phyloP scores from a whole-genome alignment of 768 basidiomycete genomes.

The Suillus alpinus region DNA sequence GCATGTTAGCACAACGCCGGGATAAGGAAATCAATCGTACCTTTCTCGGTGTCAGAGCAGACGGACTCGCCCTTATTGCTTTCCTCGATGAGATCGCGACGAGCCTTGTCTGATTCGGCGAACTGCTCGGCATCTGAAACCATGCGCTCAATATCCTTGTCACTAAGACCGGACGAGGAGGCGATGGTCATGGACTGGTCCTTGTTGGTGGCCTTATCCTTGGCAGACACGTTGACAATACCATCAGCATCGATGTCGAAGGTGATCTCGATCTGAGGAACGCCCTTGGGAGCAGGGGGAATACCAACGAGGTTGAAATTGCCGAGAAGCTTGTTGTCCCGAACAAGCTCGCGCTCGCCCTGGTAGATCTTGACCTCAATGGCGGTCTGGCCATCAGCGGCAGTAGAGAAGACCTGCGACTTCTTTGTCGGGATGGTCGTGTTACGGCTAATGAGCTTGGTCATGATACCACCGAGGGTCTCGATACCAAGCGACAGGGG shows the following conservation, averaged over 20 bases:
- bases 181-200: slow-evolving; percentile 97
- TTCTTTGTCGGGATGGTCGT: slow-evolving; percentile 99
- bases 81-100: slow-evolving; percentile 88
- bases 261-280: slow-evolving; percentile 81
- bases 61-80: slow-evolving; percentile 96
- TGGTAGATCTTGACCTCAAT: slow-evolving; percentile 99
- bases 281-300: slow-evolving; percentile 75
- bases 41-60: slow-evolving; percentile 93
- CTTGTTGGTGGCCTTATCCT: slow-evolving; percentile 89
- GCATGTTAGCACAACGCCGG: slow-evolving; percentile 2
- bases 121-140: slow-evolving; percentile 90
- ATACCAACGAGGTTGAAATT: slow-evolving; percentile 99
- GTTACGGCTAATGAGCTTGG: slow-evolving; percentile 96
- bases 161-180: slow-evolving; percentile 92
- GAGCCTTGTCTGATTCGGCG: slow-evolving; percentile 89
- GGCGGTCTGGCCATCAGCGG: slow-evolving; percentile 98
- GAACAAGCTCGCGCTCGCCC: slow-evolving; percentile 97
- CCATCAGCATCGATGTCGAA: slow-evolving; percentile 98
- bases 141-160: slow-evolving; percentile 98
- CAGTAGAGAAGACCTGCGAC: slow-evolving; percentile 98
- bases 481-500: slow-evolving; percentile 94
- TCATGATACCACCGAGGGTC: slow-evolving; percentile 99
- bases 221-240: slow-evolving; percentile 96
- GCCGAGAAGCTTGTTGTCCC: slow-evolving; percentile 97
- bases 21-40: slow-evolving; percentile 34